These are phyloP conservation scores for Ochetophila trinervis DNA, from an alignment of 306 rosid species.

Conservation along the genomic window DNA sequence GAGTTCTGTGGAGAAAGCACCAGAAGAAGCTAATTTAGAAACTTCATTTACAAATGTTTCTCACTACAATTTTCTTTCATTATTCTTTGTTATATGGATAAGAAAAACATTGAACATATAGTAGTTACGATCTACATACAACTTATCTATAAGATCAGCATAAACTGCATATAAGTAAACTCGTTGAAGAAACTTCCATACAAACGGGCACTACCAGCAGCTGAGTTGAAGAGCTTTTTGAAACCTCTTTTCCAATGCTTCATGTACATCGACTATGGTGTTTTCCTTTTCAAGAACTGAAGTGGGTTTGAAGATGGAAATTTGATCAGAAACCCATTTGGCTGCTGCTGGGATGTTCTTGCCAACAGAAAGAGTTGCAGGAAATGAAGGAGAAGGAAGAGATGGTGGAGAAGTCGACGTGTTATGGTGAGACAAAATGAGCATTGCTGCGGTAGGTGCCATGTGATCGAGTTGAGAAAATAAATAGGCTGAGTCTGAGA, in stretches of 20 bases:
- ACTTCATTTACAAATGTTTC: too few relatives aligned
- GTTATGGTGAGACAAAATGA: constrained; percentile 18
- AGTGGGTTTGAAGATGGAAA: background rate
- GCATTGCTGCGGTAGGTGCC: constrained; percentile 52
- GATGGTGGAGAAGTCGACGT: constrained; percentile 8
- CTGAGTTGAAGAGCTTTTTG: constrained; percentile 12
- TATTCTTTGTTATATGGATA: too few relatives aligned
- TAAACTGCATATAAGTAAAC: background rate
- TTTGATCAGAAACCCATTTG: constrained; percentile 8
- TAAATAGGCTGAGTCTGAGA: background rate
- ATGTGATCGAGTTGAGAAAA: background rate
- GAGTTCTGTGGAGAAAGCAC: too few relatives aligned
- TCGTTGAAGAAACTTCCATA: background rate
- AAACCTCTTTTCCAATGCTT: background rate
- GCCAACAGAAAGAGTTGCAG: background rate
- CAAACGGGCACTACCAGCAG: background rate
- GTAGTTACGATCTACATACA: background rate
- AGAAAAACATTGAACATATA: too few relatives aligned
- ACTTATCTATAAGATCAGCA: background rate
- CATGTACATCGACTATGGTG: background rate
- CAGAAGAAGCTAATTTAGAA: too few relatives aligned
- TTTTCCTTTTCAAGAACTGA: constrained; percentile 6
- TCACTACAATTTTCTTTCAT: too few relatives aligned
- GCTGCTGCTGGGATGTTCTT: background rate
- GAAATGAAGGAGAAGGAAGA: background rate